A percentile compares a stretch with the other conserved stretches of the same genome.
Evolutionary conservation across 2,329 filamentous ascomycete species (phyloP).

Genomic region (Fusarium stilboides): DNA sequence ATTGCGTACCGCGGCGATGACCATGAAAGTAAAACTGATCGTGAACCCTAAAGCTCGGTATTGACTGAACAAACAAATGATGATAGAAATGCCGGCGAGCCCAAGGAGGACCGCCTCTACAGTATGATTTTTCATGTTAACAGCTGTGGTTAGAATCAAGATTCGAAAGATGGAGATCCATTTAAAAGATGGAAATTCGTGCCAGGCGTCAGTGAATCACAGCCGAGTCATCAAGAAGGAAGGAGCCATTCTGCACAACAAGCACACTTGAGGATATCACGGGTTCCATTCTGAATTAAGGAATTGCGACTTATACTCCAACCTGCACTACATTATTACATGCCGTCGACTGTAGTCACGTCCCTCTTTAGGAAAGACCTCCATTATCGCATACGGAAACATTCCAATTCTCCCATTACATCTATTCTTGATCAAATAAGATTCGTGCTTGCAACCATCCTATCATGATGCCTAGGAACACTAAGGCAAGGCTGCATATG

Average conservation of each 20-base stretch:
- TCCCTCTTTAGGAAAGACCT: not conserved
- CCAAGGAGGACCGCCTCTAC: constrained; percentile 57
- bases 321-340: not conserved
- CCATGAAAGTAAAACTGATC: constrained; percentile 56
- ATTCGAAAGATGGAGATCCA: no score
- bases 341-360: not conserved
- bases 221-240: not conserved
- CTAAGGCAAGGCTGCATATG: no score
- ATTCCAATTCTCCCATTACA: not conserved
- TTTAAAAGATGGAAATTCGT: no score
- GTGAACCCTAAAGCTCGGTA: constrained; percentile 53
- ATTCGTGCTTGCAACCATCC: not conserved
- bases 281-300: not conserved
- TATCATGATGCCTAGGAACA: not conserved
- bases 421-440: not conserved
- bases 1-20: constrained; percentile 55
- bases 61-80: constrained; percentile 55
- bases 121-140: constrained; percentile 45
- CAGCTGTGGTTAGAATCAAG: not conserved
- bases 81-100: constrained; percentile 53
- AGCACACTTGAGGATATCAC: not conserved
- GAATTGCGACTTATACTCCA: not conserved
- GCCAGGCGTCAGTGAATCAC: not conserved
- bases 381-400: not conserved
- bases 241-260: not conserved